Conservation (phyloP, 1,139 yeast genomes). For the Hanseniaspora sp. region DNA sequence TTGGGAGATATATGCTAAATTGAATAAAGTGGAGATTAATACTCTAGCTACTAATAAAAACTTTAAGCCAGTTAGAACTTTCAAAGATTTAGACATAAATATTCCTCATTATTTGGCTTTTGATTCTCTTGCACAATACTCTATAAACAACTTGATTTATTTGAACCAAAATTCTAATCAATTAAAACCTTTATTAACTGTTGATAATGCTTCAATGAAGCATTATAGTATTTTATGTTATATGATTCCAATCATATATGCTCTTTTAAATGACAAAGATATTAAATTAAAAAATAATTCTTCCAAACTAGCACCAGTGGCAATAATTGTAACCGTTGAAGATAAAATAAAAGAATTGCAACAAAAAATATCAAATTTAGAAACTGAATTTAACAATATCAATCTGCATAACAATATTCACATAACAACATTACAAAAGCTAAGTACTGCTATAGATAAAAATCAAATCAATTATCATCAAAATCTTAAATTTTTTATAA, state of each 20-base stretch:
- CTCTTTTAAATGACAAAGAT: neutral
- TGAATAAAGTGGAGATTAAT: constrained; percentile 1
- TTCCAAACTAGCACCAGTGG: neutral
- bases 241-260: neutral
- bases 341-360: neutral
- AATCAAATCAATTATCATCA: neutral
- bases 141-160: neutral
- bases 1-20: constrained; percentile 70
- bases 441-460: neutral
- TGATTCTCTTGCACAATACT: constrained; percentile 4
- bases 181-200: neutral
- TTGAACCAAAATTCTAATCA: neutral
- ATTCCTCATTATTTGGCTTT: neutral
- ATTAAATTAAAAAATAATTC: neutral
- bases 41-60: constrained; percentile 1
- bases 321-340: constrained; percentile 3
- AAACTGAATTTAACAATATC: neutral
- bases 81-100: neutral
- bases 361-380: neutral
- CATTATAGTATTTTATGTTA: neutral
- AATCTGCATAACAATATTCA: neutral
- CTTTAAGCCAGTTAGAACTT: neutral
- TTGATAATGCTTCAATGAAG: neutral
- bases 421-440: neutral
- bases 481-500: constrained; percentile 1